Evolutionary conservation across 768 basidiomycete species (phyloP).

Genomic region (Macrolepiota albuminosa): DNA sequence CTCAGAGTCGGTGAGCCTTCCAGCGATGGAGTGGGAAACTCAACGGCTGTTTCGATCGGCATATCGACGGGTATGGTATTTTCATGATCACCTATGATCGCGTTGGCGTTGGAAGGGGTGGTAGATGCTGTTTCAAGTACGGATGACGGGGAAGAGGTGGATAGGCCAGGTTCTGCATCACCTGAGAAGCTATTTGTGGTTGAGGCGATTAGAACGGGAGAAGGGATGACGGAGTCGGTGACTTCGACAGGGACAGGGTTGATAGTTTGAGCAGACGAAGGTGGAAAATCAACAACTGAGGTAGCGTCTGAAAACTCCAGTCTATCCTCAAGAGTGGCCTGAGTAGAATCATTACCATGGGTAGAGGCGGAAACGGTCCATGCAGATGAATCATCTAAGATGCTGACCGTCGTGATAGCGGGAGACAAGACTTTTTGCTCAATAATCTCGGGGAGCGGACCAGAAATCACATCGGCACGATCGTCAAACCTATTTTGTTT

Average conservation of each 20-base stretch:
- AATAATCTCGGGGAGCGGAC: neutral
- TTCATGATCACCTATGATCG: neutral
- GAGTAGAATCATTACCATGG: too few relatives aligned
- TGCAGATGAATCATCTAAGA: neutral
- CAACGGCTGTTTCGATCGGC: neutral
- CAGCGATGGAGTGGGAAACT: neutral
- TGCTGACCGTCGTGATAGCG: neutral
- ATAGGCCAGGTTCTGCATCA: neutral
- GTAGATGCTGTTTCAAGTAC: neutral
- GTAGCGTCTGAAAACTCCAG: too few relatives aligned
- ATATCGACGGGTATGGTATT: neutral
- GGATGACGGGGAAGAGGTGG: neutral
- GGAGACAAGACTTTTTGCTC: neutral
- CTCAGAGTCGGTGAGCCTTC: neutral
- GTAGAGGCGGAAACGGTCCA: too few relatives aligned
- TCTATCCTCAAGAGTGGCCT: too few relatives aligned
- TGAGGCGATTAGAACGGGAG: too few relatives aligned
- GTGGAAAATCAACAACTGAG: too few relatives aligned
- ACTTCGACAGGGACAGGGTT: too few relatives aligned
- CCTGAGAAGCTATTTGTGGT: neutral
- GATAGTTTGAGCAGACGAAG: too few relatives aligned
- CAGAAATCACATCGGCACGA: neutral
- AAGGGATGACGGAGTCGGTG: too few relatives aligned
- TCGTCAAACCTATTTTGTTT: neutral
- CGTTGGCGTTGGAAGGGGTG: neutral